These are phyloP conservation scores for Posidonia oceanica DNA, from an alignment of 116 monocot genomes.

Conservation along the genomic window DNA sequence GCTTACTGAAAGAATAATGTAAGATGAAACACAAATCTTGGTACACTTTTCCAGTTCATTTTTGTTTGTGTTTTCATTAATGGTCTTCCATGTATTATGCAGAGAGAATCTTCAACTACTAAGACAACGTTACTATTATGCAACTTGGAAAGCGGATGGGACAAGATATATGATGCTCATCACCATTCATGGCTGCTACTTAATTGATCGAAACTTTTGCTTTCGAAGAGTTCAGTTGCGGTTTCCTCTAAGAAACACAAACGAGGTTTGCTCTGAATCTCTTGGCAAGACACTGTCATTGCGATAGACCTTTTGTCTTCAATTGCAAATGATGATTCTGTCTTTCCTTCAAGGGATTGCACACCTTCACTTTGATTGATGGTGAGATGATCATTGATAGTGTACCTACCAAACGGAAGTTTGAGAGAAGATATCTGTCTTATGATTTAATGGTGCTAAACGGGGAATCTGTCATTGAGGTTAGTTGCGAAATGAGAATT, in stretches of 20 bases:
- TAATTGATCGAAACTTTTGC: constrained; percentile 86
- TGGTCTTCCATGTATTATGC: constrained; percentile 5
- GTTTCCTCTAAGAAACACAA: constrained; percentile 57
- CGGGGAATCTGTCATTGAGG: constrained; percentile 60
- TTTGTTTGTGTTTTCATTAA: background rate
- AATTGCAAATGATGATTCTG: background rate
- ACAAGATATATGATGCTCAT: constrained; percentile 99
- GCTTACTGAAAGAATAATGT: too few relatives aligned
- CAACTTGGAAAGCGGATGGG: constrained; percentile 99
- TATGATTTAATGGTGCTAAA: constrained; percentile 91
- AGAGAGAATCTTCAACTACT: constrained; percentile 92
- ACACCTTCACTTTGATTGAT: constrained; percentile 81
- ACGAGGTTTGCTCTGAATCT: constrained; percentile 32
- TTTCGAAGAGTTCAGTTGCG: constrained; percentile 95
- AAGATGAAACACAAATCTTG: too few relatives aligned
- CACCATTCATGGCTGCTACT: constrained; percentile 67
- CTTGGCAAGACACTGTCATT: background rate
- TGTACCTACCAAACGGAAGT: constrained; percentile 41
- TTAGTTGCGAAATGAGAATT: constrained; percentile 7
- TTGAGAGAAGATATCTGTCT: constrained; percentile 86
- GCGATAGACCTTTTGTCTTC: background rate
- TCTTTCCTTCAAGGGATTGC: constrained; percentile 41
- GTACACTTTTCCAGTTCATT: background rate
- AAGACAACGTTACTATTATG: constrained; percentile 92
- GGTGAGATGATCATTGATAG: constrained; percentile 98